Percentiles rank a stretch among this genome's conserved stretches.
Evolutionary conservation across 441 rosid species (phyloP).

Genomic region (Populus hybrid): DNA sequence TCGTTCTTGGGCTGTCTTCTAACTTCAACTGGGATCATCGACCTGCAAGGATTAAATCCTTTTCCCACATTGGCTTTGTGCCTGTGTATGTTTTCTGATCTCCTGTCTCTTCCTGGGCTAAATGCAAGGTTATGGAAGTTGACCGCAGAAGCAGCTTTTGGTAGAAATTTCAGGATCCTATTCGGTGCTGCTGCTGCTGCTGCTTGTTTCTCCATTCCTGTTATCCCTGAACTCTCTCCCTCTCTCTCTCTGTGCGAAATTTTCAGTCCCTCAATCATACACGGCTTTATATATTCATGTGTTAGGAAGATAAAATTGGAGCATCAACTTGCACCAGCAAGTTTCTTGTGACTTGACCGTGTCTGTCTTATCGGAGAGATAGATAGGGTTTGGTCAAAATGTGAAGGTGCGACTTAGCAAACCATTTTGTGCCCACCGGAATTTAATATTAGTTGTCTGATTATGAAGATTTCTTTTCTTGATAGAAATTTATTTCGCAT

Average conservation of each 20-base stretch:
- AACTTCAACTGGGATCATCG: slow-evolving; percentile 60
- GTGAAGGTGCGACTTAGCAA: slow-evolving; percentile 7
- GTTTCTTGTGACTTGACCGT: neutral
- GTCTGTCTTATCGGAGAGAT: neutral
- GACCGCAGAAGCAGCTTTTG: slow-evolving; percentile 55
- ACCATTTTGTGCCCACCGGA: neutral
- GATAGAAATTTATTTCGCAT: neutral
- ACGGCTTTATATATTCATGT: neutral
- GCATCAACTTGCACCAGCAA: neutral
- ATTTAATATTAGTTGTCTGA: neutral
- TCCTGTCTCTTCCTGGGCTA: slow-evolving; percentile 61
- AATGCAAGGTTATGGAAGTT: slow-evolving; percentile 55
- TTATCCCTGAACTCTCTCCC: no score
- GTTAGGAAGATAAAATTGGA: neutral
- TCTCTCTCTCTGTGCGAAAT: neutral
- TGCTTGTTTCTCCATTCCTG: slow-evolving; percentile 39
- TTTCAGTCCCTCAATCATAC: neutral
- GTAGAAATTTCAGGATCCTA: slow-evolving; percentile 55
- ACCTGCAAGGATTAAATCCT: slow-evolving; percentile 55
- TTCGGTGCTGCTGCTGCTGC: slow-evolving; percentile 7
- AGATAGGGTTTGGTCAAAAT: slow-evolving; percentile 6
- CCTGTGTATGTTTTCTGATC: slow-evolving; percentile 27
- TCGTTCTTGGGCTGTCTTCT: slow-evolving; percentile 43
- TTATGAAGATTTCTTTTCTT: neutral
- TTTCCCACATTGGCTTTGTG: slow-evolving; percentile 26